phyloP scores from a whole-genome alignment of 805 yeast species.

The Wickerhamiella siamensis region DNA sequence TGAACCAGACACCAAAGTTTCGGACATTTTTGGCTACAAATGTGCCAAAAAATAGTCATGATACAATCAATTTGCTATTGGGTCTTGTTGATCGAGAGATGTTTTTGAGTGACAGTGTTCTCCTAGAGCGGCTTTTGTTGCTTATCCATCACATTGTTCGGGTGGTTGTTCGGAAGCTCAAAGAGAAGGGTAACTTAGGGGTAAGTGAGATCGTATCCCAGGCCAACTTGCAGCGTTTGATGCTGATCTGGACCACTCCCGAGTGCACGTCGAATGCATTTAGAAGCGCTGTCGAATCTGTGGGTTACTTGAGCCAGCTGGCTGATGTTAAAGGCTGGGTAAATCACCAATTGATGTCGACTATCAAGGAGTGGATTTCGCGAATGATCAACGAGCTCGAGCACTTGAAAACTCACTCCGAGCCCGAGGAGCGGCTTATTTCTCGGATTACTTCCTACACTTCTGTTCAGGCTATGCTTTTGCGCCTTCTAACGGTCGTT shows the following conservation, averaged over 20 bases:
- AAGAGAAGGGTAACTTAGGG: background rate
- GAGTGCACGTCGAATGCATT: background rate
- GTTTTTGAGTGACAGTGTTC: background rate
- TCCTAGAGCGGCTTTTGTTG: background rate
- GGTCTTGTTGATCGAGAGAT: background rate
- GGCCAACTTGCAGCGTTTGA: background rate
- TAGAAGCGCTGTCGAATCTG: background rate
- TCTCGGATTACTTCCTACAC: slow-evolving; percentile 51
- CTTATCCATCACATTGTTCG: background rate
- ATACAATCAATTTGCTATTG: background rate
- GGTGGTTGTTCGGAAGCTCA: background rate
- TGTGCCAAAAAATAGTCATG: too few relatives aligned
- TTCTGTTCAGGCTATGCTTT: background rate
- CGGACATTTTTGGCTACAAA: too few relatives aligned
- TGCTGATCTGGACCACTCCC: background rate
- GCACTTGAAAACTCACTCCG: background rate
- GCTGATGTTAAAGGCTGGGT: background rate
- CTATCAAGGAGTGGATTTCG: background rate
- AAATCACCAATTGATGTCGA: background rate
- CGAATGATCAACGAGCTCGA: background rate
- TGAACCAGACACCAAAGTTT: too few relatives aligned
- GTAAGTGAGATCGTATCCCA: background rate
- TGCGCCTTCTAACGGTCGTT: background rate
- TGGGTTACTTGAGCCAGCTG: background rate
- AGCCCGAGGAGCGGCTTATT: slow-evolving; percentile 19